Base-by-base conservation (phyloP, 192 early-diverging fungal genomes). In the Coemansia erecta region DNA sequence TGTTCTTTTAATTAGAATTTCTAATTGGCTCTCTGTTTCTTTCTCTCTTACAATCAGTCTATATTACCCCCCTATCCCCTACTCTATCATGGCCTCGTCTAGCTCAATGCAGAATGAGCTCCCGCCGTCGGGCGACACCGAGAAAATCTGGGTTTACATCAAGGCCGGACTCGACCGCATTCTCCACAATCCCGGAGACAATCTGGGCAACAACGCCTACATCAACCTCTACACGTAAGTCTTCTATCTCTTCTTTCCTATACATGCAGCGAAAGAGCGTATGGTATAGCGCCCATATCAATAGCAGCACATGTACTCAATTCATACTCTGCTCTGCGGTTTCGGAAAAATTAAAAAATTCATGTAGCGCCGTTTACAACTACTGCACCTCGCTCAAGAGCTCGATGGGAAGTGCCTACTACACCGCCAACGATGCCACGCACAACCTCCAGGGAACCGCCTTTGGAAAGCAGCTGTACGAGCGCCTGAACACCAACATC, bases 141-240 rank as follows among this genome's bases (percentile, higher is more conserved):
- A 66, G 52, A 77, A 81, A 24, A 92, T 91, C 14, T 94, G 94
- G 94, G 53, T 63, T 17, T 83, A 83, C 21, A 70, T 98, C 33
- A 85, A 89, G 61, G 80, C 75, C 33, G 92, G 92, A 17, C 81
- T 95, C 57, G 84, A 93, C 62, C 81, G 83, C 55, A 92, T 98
- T 72, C 85, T 96, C 73, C 84, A 83, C 48, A 77, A 86, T 11
- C 71, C 90, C 15, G 85, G 87, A 46, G 81, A 90, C 41, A 92
- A 92, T 19, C 68, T 95, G 31, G 86, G 82, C 28, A 83, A 85
- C 64, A 72, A 72, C 37, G 83, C 84, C 49, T 98, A 92, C 74
- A 90, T 95, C 85, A 55, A 48, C 28, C 63, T 79, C 37, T 79
- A 79, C 70, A 70, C 93, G 93, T 94, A 88, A 73, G 88, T 80